Evolutionary conservation across 768 basidiomycete genomes (phyloP), one percentile per base, ranked within the genome.

Genomic region (Tephrocybe rancida): DNA sequence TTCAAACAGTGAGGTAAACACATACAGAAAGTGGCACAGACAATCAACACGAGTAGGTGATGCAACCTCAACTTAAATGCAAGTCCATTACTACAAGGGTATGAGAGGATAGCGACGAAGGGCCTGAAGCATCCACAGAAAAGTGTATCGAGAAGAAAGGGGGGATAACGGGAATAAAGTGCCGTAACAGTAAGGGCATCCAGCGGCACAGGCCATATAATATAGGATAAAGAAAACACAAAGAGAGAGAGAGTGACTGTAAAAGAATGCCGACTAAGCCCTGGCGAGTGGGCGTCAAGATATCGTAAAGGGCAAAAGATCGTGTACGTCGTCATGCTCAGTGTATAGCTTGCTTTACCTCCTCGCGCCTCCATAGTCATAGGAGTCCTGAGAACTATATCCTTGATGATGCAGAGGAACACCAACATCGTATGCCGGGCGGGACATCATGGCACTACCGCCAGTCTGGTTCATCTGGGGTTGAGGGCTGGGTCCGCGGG

Each of bases 401-500:
- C 74, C 78, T 61, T 83, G 80, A 60, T 87, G 81, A 63, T 88
- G 86, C 57, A 84, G 74, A 38, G 87, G 86, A 14, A 87, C 76
- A 49, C 77, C 79, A 51, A 73, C 69, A 57, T 85, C 83, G 60
- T 86, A 85, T 50, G 73, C 74, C 39, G 69, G 60, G 16, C 77
- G 75, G 56, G 62, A 71, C 55, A 77, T 48, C 65, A 79, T 84
- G 14, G 81, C 77, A 27, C 78, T 80, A 53, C 77, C 77, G 27
- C 60, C 58, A 29, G 80, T 52, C 64, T 86, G 77, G 46, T 78
- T 73, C 84, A 87, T 86, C 53, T 73, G 79, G 16, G 88, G 90
- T 56, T 81, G 80, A 16, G 86, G 83, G 69, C 83, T 88, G 8
- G 85, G 75, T 27, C 88, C 90, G 56, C 90, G 87, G 51, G 88